Evolutionary conservation across 371 early-diverging fungal genomes (phyloP).

Genomic region (Mucor plumbeus): DNA sequence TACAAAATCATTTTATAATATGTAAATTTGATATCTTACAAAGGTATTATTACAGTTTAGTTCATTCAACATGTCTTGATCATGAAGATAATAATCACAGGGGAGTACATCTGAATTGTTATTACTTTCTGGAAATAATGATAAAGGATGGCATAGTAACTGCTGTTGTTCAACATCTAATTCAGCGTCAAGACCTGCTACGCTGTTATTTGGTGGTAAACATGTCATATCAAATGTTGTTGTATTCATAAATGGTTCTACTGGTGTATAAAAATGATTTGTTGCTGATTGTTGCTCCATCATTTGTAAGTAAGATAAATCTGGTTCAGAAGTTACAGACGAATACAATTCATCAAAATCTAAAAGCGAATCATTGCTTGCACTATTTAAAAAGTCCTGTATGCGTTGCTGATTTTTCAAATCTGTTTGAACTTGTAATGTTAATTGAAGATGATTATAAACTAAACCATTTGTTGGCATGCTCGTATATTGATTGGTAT

Average conservation of each 20-base stretch:
- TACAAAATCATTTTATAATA: no score
- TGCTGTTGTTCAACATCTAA: not conserved
- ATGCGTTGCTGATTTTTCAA: conserved; percentile 16
- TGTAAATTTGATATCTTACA: conserved; percentile 6
- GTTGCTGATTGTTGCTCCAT: conserved; percentile 10
- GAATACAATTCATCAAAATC: conserved; percentile 19
- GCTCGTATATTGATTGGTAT: not conserved
- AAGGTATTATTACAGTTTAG: conserved; percentile 10
- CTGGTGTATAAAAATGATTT: conserved; percentile 16
- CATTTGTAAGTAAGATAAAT: conserved; percentile 11
- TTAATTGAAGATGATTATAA: conserved; percentile 16
- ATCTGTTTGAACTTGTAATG: conserved; percentile 20
- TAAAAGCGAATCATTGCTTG: not conserved
- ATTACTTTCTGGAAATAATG: not conserved
- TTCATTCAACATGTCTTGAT: conserved; percentile 11
- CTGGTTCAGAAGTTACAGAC: conserved; percentile 14
- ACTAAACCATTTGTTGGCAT: conserved; percentile 13
- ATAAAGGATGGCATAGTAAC: conserved; percentile 4
- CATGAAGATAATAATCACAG: conserved; percentile 10
- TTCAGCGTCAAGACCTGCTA: conserved; percentile 14
- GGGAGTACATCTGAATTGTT: not conserved
- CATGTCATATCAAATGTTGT: conserved; percentile 12
- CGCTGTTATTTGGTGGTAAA: conserved; percentile 1
- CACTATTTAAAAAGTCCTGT: conserved; percentile 15
- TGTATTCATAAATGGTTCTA: conserved; percentile 2